phyloP scores from a whole-genome alignment of 305 asterid genomes.

The Plantago lanceolata region DNA sequence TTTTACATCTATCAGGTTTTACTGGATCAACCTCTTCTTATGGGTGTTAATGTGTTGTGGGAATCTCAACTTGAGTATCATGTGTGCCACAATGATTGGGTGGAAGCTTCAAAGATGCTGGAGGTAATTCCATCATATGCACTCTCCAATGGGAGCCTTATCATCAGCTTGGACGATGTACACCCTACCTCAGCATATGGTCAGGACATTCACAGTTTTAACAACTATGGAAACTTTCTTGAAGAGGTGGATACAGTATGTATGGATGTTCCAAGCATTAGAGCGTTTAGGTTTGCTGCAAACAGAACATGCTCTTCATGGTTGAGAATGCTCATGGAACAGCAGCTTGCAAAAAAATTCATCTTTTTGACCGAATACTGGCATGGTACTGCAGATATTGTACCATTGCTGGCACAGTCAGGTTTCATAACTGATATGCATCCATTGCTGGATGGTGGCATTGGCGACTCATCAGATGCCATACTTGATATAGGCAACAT shows the following conservation, averaged over 20 bases:
- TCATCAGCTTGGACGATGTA: slow-evolving; percentile 61
- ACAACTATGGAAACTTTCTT: slow-evolving; percentile 51
- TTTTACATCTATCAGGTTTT: slow-evolving; percentile 59
- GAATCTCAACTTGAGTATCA: slow-evolving; percentile 95
- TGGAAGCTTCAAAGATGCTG: slow-evolving; percentile 77
- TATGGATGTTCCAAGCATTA: slow-evolving; percentile 63
- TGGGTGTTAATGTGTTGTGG: slow-evolving; percentile 94
- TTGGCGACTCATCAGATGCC: slow-evolving; percentile 50
- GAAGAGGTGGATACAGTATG: slow-evolving; percentile 76
- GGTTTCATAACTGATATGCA: slow-evolving; percentile 54
- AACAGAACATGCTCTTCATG: slow-evolving; percentile 52
- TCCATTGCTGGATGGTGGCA: slow-evolving; percentile 39
- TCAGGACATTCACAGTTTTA: slow-evolving; percentile 43
- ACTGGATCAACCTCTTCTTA: slow-evolving; percentile 83
- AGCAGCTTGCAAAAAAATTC: slow-evolving; percentile 70
- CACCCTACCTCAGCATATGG: slow-evolving; percentile 43
- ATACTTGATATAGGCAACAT: slow-evolving; percentile 46
- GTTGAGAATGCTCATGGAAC: slow-evolving; percentile 79
- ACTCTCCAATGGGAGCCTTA: slow-evolving; percentile 63
- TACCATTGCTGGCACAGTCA: slow-evolving; percentile 73
- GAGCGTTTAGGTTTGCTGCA: slow-evolving; percentile 58
- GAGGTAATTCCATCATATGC: slow-evolving; percentile 78
- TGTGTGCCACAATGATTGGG: slow-evolving; percentile 85
- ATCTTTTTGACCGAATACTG: slow-evolving; percentile 75
- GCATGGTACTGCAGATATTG: slow-evolving; percentile 65